These are phyloP conservation scores for Myrica gale DNA, from an alignment of 306 rosid genomes.

Conservation along the genomic window DNA sequence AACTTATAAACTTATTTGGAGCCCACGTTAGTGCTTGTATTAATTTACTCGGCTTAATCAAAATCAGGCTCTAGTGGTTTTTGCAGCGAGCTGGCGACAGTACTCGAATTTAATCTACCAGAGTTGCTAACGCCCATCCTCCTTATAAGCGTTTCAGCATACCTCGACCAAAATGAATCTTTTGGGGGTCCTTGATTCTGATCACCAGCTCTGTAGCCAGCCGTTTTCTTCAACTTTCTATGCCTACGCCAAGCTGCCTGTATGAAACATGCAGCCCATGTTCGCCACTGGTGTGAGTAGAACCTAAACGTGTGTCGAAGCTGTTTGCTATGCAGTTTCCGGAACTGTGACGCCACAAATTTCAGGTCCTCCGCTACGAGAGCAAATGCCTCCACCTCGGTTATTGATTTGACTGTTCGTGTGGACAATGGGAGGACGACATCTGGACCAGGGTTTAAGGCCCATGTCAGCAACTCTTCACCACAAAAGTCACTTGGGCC, in stretches of 20 bases:
- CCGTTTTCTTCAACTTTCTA: slow-evolving; percentile 51
- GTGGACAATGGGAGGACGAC: slow-evolving; percentile 80
- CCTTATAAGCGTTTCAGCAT: slow-evolving; percentile 26
- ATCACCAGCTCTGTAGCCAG: slow-evolving; percentile 50
- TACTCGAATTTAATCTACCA: slow-evolving; percentile 41
- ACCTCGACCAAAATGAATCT: slow-evolving; percentile 29
- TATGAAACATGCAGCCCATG: slow-evolving; percentile 86
- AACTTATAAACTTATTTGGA: too few relatives aligned
- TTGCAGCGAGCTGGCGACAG: slow-evolving; percentile 49
- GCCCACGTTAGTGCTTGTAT: neutral
- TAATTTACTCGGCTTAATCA: slow-evolving; percentile 36
- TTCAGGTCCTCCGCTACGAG: slow-evolving; percentile 81
- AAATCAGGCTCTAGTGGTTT: slow-evolving; percentile 86
- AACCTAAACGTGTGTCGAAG: slow-evolving; percentile 78
- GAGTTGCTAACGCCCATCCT: slow-evolving; percentile 37
- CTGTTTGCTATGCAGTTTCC: slow-evolving; percentile 75
- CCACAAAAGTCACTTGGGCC: slow-evolving; percentile 95
- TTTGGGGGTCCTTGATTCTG: neutral
- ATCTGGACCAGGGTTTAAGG: slow-evolving; percentile 75
- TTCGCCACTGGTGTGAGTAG: slow-evolving; percentile 90
- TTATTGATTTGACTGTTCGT: slow-evolving; percentile 73
- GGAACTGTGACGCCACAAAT: slow-evolving; percentile 85
- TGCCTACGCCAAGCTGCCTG: slow-evolving; percentile 87
- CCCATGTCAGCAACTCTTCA: slow-evolving; percentile 91
- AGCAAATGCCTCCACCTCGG: slow-evolving; percentile 95